phyloP scores from a whole-genome alignment of 768 basidiomycete species.

The Lactifluus volemus region DNA sequence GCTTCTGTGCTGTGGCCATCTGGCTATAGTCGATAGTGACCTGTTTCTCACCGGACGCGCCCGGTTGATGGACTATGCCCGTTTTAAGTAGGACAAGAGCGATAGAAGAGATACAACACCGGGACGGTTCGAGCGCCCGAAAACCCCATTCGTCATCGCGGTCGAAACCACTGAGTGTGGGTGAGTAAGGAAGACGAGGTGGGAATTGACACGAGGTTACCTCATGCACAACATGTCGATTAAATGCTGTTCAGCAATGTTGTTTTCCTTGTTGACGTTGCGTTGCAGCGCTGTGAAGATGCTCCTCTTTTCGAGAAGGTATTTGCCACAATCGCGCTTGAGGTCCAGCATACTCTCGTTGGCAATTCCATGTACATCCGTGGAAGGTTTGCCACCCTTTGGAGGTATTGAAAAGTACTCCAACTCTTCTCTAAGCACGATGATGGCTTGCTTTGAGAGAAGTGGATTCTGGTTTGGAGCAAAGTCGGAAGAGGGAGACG shows the following conservation, averaged over 20 bases:
- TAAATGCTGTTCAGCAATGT: conserved; percentile 96
- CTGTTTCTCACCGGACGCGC: conserved; percentile 46
- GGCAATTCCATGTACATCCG: conserved; percentile 73
- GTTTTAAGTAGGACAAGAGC: conserved; percentile 96
- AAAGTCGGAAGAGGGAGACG: conserved; percentile 48
- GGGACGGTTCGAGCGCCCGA: conserved; percentile 88
- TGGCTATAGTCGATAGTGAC: conserved; percentile 85
- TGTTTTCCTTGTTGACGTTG: conserved; percentile 99
- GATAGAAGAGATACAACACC: conserved; percentile 97
- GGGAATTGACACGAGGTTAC: conserved; percentile 39
- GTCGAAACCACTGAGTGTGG: conserved; percentile 71
- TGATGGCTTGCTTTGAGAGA: conserved; percentile 93
- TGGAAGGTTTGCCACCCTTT: conserved; percentile 47
- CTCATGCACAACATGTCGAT: conserved; percentile 99
- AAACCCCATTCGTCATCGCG: conserved; percentile 99
- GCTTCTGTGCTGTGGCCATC: conserved; percentile 96
- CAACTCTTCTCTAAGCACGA: conserved; percentile 94
- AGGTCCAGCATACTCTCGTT: conserved; percentile 70
- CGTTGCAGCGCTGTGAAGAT: conserved; percentile 98
- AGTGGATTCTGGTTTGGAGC: conserved; percentile 77
- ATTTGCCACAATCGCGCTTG: conserved; percentile 80
- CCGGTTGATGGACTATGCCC: conserved; percentile 71
- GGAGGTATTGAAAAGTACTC: conserved; percentile 98
- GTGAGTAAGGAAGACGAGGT: conserved; percentile 1
- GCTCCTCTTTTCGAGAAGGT: conserved; percentile 79